Base-by-base conservation (phyloP, 73 alveolate species). In the Blepharisma japonicum region DNA sequence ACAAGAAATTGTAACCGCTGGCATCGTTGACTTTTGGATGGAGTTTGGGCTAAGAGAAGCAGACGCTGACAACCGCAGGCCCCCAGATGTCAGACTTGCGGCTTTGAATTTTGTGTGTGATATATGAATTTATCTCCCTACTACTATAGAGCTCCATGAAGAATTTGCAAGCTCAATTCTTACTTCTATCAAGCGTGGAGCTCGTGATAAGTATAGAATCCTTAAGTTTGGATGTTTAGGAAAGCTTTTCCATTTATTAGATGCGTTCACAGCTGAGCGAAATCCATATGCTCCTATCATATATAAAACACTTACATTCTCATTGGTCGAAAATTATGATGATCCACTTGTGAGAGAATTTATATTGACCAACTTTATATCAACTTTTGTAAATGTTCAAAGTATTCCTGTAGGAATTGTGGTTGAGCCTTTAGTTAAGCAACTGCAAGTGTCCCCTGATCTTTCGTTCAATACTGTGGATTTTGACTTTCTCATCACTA, bases 331-430 rank as follows among this genome's bases (percentile, higher is more conserved):
- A 68, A 89, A 94, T 80, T 98, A 96, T 74, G 84, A 86, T 55
- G 97, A 97, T 87, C 68, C 88, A 18, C 68, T 80, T 23, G 83
- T 94, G 38, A 83, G 99, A 71, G 98, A 97, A 61, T 91, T 87
- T 71, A 92, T 96, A 77, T 68, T 95, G 71, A 77, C 84, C 14
- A 97, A 97, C 77, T 97, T 95, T 82, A 81, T 71, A 23, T 45
- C 92, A 48, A 77, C 88, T 20, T 95, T 94, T 76, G 94, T 89
- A 68, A 70, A 87, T 48, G 71, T 92, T 45, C 92, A 86, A 51
- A 81, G 97, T 20, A 94, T 97, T n/a, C 99, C 99, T 7, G 94
- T 95, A 0, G 95, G 94, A 18, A 82, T 97, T 21, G 81, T 97
- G 70, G 83, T 97, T 6, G 99, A 97, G 55, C 98, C 99, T 51